Conservation (phyloP, 2,329 filamentous ascomycete genomes). For the Xylariaceae sp. region DNA sequence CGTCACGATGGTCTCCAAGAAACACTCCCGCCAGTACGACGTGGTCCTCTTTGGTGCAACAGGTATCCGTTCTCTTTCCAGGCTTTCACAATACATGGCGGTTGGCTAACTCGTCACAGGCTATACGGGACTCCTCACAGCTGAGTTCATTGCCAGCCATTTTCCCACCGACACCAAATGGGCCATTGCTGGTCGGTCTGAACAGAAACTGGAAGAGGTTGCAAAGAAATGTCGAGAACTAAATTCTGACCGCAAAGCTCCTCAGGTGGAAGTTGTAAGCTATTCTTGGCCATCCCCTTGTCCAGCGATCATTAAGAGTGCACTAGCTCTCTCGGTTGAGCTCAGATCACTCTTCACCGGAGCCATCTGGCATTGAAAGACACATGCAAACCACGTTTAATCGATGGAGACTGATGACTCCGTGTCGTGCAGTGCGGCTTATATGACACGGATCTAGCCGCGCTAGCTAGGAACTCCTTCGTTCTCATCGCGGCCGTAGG, state of each 20-base stretch:
- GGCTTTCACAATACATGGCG: background rate
- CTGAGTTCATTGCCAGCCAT: slow-evolving; percentile 30
- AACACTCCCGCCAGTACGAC: slow-evolving; percentile 52
- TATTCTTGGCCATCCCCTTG: background rate
- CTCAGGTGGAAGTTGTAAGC: slow-evolving; percentile 45
- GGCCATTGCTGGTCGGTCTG: slow-evolving; percentile 34
- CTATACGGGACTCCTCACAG: slow-evolving; percentile 31
- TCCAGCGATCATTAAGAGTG: background rate
- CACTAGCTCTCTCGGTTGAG: background rate
- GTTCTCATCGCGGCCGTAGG: slow-evolving; percentile 56
- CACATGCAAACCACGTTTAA: background rate
- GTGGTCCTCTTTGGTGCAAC: slow-evolving; percentile 54
- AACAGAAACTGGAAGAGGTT: slow-evolving; percentile 58
- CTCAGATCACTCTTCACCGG: background rate
- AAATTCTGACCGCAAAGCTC: slow-evolving; percentile 57
- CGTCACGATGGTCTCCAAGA: slow-evolving; percentile 41
- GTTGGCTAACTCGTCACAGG: slow-evolving; percentile 19
- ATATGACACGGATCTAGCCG: slow-evolving; percentile 40
- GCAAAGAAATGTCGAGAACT: slow-evolving; percentile 60
- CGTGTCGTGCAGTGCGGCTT: slow-evolving; percentile 34
- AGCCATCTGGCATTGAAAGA: background rate
- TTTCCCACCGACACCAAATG: slow-evolving; percentile 31
- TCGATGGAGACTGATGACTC: background rate
- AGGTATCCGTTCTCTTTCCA: slow-evolving; percentile 35
- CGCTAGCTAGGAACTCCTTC: slow-evolving; percentile 51